Conservation (phyloP, 495 filamentous ascomycete genomes). For the Trichocladium uniseriatum region DNA sequence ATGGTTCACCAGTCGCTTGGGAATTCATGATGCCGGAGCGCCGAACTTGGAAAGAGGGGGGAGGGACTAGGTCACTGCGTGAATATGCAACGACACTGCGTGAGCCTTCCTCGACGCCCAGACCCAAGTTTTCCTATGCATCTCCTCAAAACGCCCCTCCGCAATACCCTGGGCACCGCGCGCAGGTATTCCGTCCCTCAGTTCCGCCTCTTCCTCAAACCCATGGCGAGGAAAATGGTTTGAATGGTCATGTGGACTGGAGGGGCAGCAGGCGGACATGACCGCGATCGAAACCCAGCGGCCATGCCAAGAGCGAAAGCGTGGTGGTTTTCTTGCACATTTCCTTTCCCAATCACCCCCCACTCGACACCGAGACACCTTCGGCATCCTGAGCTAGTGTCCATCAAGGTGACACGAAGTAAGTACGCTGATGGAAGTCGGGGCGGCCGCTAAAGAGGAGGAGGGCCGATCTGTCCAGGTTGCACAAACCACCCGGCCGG, state of each 20-base stretch:
- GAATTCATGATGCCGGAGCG: not conserved
- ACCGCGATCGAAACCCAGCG: too few species aligned
- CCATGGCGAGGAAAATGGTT: too few species aligned
- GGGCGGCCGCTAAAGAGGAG: too few species aligned
- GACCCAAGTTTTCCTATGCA: not conserved
- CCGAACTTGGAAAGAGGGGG: not conserved
- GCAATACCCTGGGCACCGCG: not conserved
- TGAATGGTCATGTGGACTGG: too few species aligned
- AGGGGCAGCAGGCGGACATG: too few species aligned
- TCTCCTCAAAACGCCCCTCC: not conserved
- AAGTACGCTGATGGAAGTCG: too few species aligned
- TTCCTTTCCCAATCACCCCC: too few species aligned
- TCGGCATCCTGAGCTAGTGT: too few species aligned
- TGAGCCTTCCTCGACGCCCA: not conserved
- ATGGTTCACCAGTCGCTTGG: not conserved
- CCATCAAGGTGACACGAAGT: too few species aligned
- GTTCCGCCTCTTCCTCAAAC: not conserved
- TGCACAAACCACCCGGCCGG: constrained; percentile 13
- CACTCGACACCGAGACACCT: too few species aligned
- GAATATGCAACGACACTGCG: not conserved
- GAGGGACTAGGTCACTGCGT: not conserved
- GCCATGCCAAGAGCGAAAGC: too few species aligned
- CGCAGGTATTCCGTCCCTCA: constrained; percentile 1
- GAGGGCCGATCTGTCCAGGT: constrained; percentile 3
- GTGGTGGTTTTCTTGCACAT: too few species aligned